Conservation (phyloP, 2,329 filamentous ascomycete genomes). For the Epichloe uncinata region DNA sequence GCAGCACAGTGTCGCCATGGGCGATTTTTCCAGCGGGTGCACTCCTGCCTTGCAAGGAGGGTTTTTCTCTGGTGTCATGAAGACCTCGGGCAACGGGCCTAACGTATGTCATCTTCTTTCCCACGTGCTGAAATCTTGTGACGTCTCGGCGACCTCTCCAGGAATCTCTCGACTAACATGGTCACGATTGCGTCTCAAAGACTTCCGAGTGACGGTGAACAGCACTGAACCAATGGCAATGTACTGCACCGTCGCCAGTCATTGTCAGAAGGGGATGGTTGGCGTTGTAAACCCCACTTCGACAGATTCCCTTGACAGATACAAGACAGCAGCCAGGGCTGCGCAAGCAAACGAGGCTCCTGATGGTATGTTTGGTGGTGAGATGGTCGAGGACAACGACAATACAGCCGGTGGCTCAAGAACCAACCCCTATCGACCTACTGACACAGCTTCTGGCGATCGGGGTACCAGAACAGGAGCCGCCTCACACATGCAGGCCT, state of each 20-base stretch:
- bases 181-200: not conserved
- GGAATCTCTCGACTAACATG: constrained; percentile 2
- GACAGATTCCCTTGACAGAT: constrained; percentile 10
- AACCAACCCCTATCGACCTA: not conserved
- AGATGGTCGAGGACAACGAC: not conserved
- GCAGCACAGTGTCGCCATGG: constrained; percentile 32
- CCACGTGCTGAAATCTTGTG: not conserved
- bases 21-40: constrained; percentile 35
- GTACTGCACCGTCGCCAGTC: constrained; percentile 15
- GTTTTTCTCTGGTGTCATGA: constrained; percentile 8
- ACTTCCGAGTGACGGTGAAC: constrained; percentile 15
- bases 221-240: constrained; percentile 17
- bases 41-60: constrained; percentile 16
- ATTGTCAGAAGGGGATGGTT: constrained; percentile 20
- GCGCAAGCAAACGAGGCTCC: constrained; percentile 7
- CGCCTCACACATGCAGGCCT: constrained; percentile 1
- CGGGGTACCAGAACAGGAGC: not conserved
- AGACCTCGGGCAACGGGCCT: not conserved
- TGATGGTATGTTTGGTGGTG: constrained; percentile 7
- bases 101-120: constrained; percentile 1
- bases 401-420: not conserved
- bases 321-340: constrained; percentile 6
- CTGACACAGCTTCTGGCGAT: not conserved
- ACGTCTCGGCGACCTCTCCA: not conserved
- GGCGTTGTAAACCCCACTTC: constrained; percentile 16